These are phyloP conservation scores for Stenocarpella maydis DNA, from an alignment of 2,329 filamentous ascomycete species.

Conservation along the genomic window DNA sequence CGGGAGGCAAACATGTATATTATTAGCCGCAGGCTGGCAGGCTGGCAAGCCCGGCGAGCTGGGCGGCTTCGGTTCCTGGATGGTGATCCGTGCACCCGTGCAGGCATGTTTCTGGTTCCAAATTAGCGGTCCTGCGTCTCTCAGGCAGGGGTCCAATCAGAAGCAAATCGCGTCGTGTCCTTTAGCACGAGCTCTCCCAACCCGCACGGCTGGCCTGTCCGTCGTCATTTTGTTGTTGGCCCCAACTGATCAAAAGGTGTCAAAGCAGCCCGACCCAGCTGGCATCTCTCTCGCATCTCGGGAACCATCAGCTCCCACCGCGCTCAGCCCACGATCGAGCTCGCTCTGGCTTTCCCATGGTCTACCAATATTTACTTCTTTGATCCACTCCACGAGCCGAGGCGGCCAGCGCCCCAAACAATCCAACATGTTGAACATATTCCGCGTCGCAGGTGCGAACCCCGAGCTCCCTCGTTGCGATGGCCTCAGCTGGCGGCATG, in stretches of 20 bases:
- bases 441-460: slow-evolving; percentile 64
- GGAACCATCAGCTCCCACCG: not conserved
- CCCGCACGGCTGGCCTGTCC: slow-evolving; percentile 3
- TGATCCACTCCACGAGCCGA: slow-evolving; percentile 24
- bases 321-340: not conserved
- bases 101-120: slow-evolving; percentile 3
- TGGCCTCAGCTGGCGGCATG: slow-evolving; percentile 26
- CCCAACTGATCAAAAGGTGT: slow-evolving; percentile 12
- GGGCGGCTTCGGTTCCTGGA: slow-evolving; percentile 12
- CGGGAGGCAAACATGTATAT: not conserved
- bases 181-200: slow-evolving; percentile 38
- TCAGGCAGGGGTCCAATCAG: slow-evolving; percentile 46
- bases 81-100: slow-evolving; percentile 16
- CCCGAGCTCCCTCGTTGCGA: slow-evolving; percentile 25
- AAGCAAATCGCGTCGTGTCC: slow-evolving; percentile 55
- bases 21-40: not conserved
- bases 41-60: not conserved
- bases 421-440: slow-evolving; percentile 62
- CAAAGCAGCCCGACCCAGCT: not conserved
- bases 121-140: slow-evolving; percentile 18
- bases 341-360: slow-evolving; percentile 24
- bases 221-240: slow-evolving; percentile 23
- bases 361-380: slow-evolving; percentile 17
- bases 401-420: slow-evolving; percentile 25
- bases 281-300: slow-evolving; percentile 19